These are phyloP conservation scores for Hypoxylon trugodes DNA, from an alignment of 495 filamentous ascomycete species.

Conservation along the genomic window DNA sequence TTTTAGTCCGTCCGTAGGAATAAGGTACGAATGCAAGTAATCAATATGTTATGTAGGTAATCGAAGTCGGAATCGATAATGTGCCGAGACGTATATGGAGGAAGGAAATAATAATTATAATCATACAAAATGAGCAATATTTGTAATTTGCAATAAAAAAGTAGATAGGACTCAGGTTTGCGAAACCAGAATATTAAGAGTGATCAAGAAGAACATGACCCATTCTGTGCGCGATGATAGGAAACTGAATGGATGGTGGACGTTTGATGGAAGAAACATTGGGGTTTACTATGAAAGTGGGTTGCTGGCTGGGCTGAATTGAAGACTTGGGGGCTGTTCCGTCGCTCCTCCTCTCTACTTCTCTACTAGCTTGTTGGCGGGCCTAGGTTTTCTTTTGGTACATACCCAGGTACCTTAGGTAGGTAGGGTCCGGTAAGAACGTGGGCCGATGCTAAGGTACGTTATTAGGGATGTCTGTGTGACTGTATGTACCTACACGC, in stretches of 20 bases:
- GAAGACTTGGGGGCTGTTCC: slow-evolving; percentile 16
- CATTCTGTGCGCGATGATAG: slow-evolving; percentile 20
- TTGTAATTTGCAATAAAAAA: too few species aligned
- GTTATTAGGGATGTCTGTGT: too few species aligned
- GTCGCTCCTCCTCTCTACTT: background rate
- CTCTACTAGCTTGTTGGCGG: slow-evolving; percentile 5
- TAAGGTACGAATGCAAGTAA: slow-evolving; percentile 7
- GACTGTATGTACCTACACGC: too few species aligned
- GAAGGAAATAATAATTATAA: slow-evolving; percentile 24
- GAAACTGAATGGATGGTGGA: slow-evolving; percentile 10
- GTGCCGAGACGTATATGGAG: slow-evolving; percentile 3
- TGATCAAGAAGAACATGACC: slow-evolving; percentile 17
- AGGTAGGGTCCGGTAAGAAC: slow-evolving; percentile 29
- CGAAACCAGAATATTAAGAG: slow-evolving; percentile 9
- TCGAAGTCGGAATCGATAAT: slow-evolving; percentile 7
- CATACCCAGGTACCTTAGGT: too few species aligned
- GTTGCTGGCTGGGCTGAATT: slow-evolving; percentile 40
- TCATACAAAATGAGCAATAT: slow-evolving; percentile 9
- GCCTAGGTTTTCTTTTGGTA: slow-evolving; percentile 13
- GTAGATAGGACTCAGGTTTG: slow-evolving; percentile 9
- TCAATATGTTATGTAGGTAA: background rate
- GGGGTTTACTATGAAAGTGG: slow-evolving; percentile 17
- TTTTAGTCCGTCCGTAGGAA: background rate
- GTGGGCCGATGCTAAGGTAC: slow-evolving; percentile 33
- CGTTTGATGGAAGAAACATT: slow-evolving; percentile 28